Conservation (phyloP, 176 grass and related monocot genomes). For the Paspalum notatum region DNA sequence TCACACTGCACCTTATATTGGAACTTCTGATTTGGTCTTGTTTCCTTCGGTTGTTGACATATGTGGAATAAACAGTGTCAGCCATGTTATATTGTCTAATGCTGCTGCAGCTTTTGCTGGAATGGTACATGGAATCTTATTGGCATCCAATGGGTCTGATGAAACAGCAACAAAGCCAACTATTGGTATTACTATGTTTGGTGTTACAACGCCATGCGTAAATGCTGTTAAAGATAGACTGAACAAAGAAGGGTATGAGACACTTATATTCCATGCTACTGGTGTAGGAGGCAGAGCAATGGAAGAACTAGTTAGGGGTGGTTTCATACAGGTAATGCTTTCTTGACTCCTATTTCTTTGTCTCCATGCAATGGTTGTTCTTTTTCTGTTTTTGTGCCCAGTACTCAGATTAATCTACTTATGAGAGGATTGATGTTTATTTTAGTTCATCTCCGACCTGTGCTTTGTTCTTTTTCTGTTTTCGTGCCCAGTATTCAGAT, state of each 20-base stretch:
- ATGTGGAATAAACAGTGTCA: constrained; percentile 85
- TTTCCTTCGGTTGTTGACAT: constrained; percentile 95
- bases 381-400: constrained; percentile 10
- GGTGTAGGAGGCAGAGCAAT: constrained; percentile 95
- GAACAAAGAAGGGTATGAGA: constrained; percentile 83
- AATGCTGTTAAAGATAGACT: constrained; percentile 77
- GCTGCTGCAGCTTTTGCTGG: constrained; percentile 77
- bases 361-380: neutral
- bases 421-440: neutral
- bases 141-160: constrained; percentile 52
- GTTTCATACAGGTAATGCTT: constrained; percentile 85
- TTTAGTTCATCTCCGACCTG: neutral
- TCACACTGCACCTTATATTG: constrained; percentile 73
- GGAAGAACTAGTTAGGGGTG: constrained; percentile 82
- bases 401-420: constrained; percentile 4
- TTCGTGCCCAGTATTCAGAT: constrained; percentile 22
- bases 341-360: neutral
- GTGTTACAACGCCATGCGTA: constrained; percentile 86
- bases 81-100: constrained; percentile 75
- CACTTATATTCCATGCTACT: constrained; percentile 93
- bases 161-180: constrained; percentile 57
- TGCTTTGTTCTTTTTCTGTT: neutral
- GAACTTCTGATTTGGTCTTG: constrained; percentile 80
- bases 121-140: constrained; percentile 66
- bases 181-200: constrained; percentile 94